Base-by-base conservation (phyloP, 768 basidiomycete species). In the Zangia roseola region DNA sequence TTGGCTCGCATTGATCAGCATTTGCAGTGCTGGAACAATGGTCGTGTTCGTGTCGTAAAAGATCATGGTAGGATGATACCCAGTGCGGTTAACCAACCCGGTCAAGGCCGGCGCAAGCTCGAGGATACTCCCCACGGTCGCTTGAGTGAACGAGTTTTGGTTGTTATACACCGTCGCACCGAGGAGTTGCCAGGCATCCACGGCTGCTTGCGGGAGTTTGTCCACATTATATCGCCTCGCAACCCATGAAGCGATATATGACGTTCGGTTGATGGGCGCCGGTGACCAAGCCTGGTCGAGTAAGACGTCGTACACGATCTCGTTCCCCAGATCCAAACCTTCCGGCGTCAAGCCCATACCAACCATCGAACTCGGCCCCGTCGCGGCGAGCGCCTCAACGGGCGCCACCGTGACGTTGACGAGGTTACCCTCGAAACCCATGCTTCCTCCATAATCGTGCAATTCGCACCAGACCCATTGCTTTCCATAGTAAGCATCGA, bases 11-110 rank as follows among this genome's bases (percentile, higher is more conserved):
- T 67, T 73, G 5, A 77, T 70, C 2, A 97, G 69, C 3, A 90
- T 91, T 46, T 82, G 78, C 30, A 95, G 71, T 0, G 91, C 83
- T 1, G 91, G 86, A 10, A 91, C 80, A 35, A 94, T 78, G 6
- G 88, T 88, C 2, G 60, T 57, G 57, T 71, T 59, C 1, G 72
- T 72, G 49, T 74, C 63, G 31, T 74, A 74, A 25, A 66, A 65
- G 6, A 73, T 44, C 20, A 58, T 33, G 16, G 72, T 73, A 0
- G 71, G 64, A 19, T 67, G 67, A 40, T 61, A 63, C 12, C 65
- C 68, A 3, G 63, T 63, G 19, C 58, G 61, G 43, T 69, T 67
- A 1, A 65, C 64, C 14, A 74, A 55, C 24, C 72, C 72, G 0
- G 56, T 57, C 28, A 68, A 42, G 0, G 65, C 63, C 2, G 73